A percentile compares a stretch with the other conserved stretches of the same genome.
phyloP scores from a whole-genome alignment of 169 alveolate genomes.

The Plasmodium malariae region DNA sequence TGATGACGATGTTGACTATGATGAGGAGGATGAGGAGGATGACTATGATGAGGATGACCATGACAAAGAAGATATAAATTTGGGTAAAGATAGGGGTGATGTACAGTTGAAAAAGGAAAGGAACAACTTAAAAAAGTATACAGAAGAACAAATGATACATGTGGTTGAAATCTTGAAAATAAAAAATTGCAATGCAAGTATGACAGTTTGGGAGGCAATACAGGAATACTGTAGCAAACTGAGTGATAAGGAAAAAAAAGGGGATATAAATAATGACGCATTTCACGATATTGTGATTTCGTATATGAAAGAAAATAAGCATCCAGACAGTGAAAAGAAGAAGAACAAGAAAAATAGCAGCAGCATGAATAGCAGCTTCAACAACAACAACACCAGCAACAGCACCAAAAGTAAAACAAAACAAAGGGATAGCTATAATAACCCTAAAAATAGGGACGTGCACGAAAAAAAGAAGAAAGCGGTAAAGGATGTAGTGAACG shows the following conservation, averaged over 20 bases:
- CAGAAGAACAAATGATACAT: background rate
- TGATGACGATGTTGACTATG: background rate
- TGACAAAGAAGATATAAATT: background rate
- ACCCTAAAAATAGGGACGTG: background rate
- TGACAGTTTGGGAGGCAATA: background rate
- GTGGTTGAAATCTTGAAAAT: background rate
- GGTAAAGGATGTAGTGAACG: background rate
- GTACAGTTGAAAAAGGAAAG: background rate
- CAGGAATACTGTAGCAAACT: background rate
- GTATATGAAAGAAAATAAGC: too few relatives aligned
- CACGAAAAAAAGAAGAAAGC: background rate
- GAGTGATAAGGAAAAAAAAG: background rate
- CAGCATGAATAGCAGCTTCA: too few relatives aligned
- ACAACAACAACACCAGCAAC: too few relatives aligned
- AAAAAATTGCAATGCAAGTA: too few relatives aligned
- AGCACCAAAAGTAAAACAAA: too few relatives aligned
- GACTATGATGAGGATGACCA: background rate
- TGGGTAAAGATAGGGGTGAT: background rate
- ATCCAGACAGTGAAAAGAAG: too few relatives aligned
- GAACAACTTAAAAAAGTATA: background rate
- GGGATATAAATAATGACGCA: background rate
- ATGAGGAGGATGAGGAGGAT: background rate
- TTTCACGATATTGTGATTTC: background rate
- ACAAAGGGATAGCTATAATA: too few relatives aligned
- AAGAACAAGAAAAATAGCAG: too few relatives aligned